Evolutionary conservation across 2,329 filamentous ascomycete genomes (phyloP).

Genomic region (Hypoxylon sp.): DNA sequence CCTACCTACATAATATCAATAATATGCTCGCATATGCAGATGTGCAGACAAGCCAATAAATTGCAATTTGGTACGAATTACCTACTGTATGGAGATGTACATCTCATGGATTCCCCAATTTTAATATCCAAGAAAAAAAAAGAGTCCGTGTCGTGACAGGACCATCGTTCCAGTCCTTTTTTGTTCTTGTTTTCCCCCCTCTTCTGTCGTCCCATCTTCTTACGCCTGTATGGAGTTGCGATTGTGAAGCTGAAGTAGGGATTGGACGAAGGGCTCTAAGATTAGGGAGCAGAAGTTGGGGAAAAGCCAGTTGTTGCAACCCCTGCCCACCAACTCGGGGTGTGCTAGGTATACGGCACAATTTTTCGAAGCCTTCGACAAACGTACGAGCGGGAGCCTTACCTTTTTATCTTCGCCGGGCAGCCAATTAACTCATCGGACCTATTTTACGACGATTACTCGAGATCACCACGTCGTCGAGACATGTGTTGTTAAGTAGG

Average conservation of each 20-base stretch:
- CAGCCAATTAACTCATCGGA: conserved; percentile 21
- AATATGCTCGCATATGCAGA: conserved; percentile 37
- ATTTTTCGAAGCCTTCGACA: conserved; percentile 22
- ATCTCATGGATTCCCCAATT: conserved; percentile 43
- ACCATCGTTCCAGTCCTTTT: conserved; percentile 41
- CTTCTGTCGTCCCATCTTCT: conserved; percentile 22
- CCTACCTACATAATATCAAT: conserved; percentile 23
- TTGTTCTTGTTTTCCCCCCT: conserved; percentile 37
- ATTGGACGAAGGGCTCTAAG: conserved; percentile 37
- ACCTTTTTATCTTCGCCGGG: conserved; percentile 15
- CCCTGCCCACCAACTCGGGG: conserved; percentile 18
- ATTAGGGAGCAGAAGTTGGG: conserved; percentile 33
- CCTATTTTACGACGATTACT: conserved; percentile 17
- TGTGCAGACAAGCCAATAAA: conserved; percentile 39
- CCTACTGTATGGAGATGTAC: conserved; percentile 44
- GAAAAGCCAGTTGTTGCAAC: conserved; percentile 23
- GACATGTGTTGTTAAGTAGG: conserved; percentile 31
- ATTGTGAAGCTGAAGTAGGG: conserved; percentile 33
- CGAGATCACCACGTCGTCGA: conserved; percentile 20
- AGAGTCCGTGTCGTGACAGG: conserved; percentile 43
- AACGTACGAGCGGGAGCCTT: conserved; percentile 18
- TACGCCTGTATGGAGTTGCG: conserved; percentile 32
- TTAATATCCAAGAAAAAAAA: conserved; percentile 46
- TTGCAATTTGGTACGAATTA: conserved; percentile 30
- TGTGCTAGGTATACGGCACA: conserved; percentile 16